Base-by-base conservation (phyloP, 2,329 filamentous ascomycete species). In the Colletotrichum orchidophilum region DNA sequence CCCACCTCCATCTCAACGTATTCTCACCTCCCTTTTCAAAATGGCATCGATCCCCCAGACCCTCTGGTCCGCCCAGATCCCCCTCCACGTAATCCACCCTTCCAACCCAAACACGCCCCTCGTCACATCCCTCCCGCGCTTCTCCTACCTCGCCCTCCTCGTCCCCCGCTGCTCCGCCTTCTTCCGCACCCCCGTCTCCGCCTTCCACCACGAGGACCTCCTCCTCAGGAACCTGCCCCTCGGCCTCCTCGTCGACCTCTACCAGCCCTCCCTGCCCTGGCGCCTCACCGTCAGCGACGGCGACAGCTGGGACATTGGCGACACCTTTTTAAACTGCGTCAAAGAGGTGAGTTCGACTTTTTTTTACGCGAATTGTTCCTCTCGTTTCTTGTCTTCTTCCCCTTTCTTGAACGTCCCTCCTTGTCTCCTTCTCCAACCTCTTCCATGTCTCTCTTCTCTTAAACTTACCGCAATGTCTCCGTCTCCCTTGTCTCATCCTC, bases 321-420 rank as follows among this genome's bases (percentile, higher is more conserved):
- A 91, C 77, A 90, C 89, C 0, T 92, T 91, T 74, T 83, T 91
- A 66, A 92, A 92, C 78, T 86, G 87, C 67, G 88, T 88, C 73
- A 92, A 92, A 78, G 90, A 92, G 83, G 87, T 87, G 69, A 76
- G 83, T 78, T n/a, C 15, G n/a, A 18, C n/a, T n/a, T n/a, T n/a
- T n/a, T n/a, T n/a, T 46, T 46, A 11, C 39, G 39, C 49, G 12
- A 33, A 21, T 35, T n/a, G 29, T 24, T 11, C 26, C 26, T 26
- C 18, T 29, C 46, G 18, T 15, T 49, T 24, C 33, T 4, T 50
- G 53, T 66, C 31, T 50, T 46, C 21, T 24, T 66, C 18, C 26
- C 35, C 63, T 65, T 31, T 42, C 18, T n/a, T n/a, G 15, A 42
- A 42, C 39, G 15, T 18, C 39, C 26, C 21, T 46, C 61, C 50